Evolutionary conservation across 179 eudicot genomes (phyloP).

Genomic region (Gypsophila paniculata): DNA sequence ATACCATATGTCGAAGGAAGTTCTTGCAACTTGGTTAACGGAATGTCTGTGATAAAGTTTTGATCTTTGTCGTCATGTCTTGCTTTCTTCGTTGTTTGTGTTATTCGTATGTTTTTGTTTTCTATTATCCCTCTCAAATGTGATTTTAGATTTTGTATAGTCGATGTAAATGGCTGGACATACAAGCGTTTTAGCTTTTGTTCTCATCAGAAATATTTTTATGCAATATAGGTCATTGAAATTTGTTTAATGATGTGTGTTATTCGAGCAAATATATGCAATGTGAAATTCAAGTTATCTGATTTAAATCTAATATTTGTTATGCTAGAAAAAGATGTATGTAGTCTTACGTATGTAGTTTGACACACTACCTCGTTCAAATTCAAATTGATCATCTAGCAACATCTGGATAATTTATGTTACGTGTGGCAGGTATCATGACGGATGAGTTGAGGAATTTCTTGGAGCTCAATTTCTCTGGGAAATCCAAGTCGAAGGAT

Average conservation of each 20-base stretch:
- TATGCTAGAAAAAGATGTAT: neutral
- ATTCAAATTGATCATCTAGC: neutral
- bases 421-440: conserved; percentile 55
- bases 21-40: too few species aligned
- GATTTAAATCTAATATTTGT: neutral
- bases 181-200: neutral
- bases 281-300: neutral
- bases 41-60: too few species aligned
- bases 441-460: conserved; percentile 78
- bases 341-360: neutral
- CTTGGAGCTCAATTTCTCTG: conserved; percentile 62
- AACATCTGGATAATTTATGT: neutral
- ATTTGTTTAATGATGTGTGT: neutral
- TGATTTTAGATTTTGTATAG: too few species aligned
- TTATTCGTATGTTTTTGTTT: neutral
- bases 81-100: neutral
- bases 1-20: too few species aligned
- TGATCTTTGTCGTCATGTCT: neutral
- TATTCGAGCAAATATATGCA: neutral
- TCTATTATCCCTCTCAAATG: too few species aligned
- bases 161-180: too few species aligned
- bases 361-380: neutral
- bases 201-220: neutral
- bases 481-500: conserved; percentile 66
- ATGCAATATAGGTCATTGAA: neutral